A percentile compares a stretch with the other conserved stretches of the same genome.
Evolutionary conservation across 169 alveolate genomes (phyloP).

Genomic region (Plasmodium chabaudi): DNA sequence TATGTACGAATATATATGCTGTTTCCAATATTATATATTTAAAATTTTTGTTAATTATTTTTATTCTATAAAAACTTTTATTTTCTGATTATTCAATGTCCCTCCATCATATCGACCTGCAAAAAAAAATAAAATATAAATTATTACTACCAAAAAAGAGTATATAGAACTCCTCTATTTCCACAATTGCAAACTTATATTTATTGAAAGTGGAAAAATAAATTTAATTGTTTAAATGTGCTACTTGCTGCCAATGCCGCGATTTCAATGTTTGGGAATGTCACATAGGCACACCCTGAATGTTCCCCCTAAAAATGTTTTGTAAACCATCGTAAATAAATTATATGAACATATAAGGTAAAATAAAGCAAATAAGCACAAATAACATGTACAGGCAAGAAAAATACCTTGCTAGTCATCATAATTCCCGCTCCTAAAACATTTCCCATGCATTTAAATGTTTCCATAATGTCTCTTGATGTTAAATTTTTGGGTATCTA

Average conservation of each 20-base stretch:
- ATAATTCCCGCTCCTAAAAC: constrained; percentile 65
- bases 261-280: constrained; percentile 56
- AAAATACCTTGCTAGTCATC: constrained; percentile 67
- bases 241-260: constrained; percentile 72
- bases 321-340: neutral
- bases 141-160: neutral
- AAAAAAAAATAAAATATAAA: constrained; percentile 16
- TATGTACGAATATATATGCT: neutral
- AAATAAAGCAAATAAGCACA: constrained; percentile 5
- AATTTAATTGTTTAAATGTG: constrained; percentile 7
- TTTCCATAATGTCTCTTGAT: constrained; percentile 52
- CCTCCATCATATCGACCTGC: constrained; percentile 72
- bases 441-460: constrained; percentile 59
- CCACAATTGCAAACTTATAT: no score
- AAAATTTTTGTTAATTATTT: constrained; percentile 10
- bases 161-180: neutral
- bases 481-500: constrained; percentile 64
- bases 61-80: constrained; percentile 63
- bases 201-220: no score
- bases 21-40: neutral
- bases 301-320: constrained; percentile 39
- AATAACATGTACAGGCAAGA: neutral
- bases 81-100: constrained; percentile 63
- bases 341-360: neutral
- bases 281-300: constrained; percentile 66